Evolutionary conservation across 73 alveolate species (phyloP), one percentile per base, ranked within the genome.

Genomic region (Paramecium tetraurelia): DNA sequence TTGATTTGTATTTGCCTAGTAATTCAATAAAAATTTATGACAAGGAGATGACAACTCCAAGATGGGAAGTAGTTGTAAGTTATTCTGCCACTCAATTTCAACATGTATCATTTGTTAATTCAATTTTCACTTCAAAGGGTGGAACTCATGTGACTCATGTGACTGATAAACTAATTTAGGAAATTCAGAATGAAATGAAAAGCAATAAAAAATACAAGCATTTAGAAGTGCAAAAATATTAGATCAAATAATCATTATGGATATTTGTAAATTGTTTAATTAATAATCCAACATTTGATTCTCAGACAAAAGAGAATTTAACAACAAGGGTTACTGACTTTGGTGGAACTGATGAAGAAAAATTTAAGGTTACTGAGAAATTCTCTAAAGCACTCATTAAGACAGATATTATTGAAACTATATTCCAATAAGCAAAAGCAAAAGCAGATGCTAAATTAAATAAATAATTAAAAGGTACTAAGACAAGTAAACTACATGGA

Each of bases 231-330:
- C 95, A 94, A 89, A 97, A 97, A 24, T 96, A 97, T 90, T 97
- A 97, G 89, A 98, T 99, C 59, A 98, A 97, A 76, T 93, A 95
- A 86, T 95, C 98, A 92, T 86, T 99, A 87, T 99, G 99, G 98
- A 88, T 98, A 46, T 99, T 99, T 86, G 98, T 99, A 72, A 99
- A 99, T 95, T 94, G 99, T 72, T 96, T 92, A 90, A 98, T 99
- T n/a, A 99, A 96, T 85, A 99, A 99, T 96, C 99, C 99, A 11
- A 97, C 99, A 8, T 99, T 99, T 94, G 99, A 99, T 94, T 98
- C 99, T 8, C 99, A 99, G 92, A 99, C 99, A 40, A 99, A 99
- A 93, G 99, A 99, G 76, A 97, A 99, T 14, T 93, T 99, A 77
- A 98, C 99, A 12, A 94, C 99, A 58, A 97, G 97, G 86, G 95